phyloP scores from a whole-genome alignment of 352 stramenopile genomes.

The Pythium folliculosum region DNA sequence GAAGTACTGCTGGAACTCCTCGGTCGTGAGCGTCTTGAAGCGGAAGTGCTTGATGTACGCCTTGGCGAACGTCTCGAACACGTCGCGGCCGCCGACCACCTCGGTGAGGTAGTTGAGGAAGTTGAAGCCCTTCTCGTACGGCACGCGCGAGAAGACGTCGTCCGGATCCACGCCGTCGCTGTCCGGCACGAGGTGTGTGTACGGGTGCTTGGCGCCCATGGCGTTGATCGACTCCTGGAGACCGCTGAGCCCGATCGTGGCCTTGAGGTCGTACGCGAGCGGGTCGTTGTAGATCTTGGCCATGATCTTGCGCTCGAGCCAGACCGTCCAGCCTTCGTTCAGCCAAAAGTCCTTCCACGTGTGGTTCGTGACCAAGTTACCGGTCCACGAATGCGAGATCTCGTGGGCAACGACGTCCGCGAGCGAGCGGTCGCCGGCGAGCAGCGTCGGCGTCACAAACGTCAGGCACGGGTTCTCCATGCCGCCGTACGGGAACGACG shows the following conservation, averaged over 20 bases:
- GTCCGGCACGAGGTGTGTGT: conserved; percentile 80
- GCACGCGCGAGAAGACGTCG: conserved; percentile 81
- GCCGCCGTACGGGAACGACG: conserved; percentile 94
- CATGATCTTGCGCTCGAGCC: conserved; percentile 90
- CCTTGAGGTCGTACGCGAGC: conserved; percentile 16
- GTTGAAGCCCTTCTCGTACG: conserved; percentile 80
- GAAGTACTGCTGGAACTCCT: conserved; percentile 58
- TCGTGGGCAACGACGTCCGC: conserved; percentile 97
- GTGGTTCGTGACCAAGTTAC: conserved; percentile 82
- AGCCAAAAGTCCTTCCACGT: conserved; percentile 97
- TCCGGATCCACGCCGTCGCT: conserved; percentile 89
- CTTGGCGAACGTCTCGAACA: conserved; percentile 76
- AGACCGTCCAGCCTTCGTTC: conserved; percentile 99
- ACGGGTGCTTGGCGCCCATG: conserved; percentile 34
- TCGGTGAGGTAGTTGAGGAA: conserved; percentile 45
- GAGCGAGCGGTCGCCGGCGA: conserved; percentile 94
- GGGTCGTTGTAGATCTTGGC: conserved; percentile 34
- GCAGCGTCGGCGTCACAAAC: conserved; percentile 96
- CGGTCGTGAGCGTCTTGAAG: conserved; percentile 70
- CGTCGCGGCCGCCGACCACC: conserved; percentile 30
- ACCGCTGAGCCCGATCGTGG: conserved; percentile 29
- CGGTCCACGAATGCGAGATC: conserved; percentile 26
- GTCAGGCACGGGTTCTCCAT: conserved; percentile 98
- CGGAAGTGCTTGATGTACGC: conserved; percentile 84
- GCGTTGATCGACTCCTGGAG: conserved; percentile 29